A percentile compares a stretch with the other conserved stretches of the same genome.
Conservation (phyloP, 2,329 filamentous ascomycete species). For the Colletotrichum simmondsii region DNA sequence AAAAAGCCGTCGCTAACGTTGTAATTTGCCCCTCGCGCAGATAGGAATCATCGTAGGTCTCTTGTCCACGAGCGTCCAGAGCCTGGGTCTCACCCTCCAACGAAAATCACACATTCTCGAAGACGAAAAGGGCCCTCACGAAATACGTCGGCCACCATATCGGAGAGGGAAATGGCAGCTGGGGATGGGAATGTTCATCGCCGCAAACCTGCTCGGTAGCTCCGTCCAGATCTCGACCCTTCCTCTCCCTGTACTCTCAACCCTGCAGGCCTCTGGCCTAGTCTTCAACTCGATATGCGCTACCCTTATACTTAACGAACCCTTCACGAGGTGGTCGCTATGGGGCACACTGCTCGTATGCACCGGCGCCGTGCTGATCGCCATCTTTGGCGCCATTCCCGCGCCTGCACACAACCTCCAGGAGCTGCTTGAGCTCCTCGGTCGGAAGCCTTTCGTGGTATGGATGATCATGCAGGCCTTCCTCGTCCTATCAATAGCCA, state of each 20-base stretch:
- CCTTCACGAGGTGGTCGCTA: constrained; percentile 94
- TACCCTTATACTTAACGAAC: constrained; percentile 89
- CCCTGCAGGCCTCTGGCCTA: constrained; percentile 92
- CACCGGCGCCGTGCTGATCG: constrained; percentile 88
- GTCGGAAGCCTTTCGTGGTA: constrained; percentile 78
- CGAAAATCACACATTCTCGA: constrained; percentile 98
- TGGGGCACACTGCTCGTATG: constrained; percentile 91
- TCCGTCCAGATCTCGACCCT: constrained; percentile 98
- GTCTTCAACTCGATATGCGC: constrained; percentile 99
- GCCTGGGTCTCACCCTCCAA: constrained; percentile 92
- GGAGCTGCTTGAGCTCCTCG: constrained; percentile 82
- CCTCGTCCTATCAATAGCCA: constrained; percentile 75
- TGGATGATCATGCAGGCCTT: constrained; percentile 89
- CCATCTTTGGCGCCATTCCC: constrained; percentile 91
- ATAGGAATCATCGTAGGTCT: constrained; percentile 94
- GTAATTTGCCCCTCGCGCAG: constrained; percentile 56
- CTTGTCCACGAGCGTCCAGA: constrained; percentile 93
- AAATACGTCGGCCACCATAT: constrained; percentile 86
- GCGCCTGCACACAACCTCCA: constrained; percentile 90
- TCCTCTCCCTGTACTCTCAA: constrained; percentile 92
- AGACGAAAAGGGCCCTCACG: constrained; percentile 87
- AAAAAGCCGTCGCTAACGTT: constrained; percentile 16
- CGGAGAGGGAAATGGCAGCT: constrained; percentile 93
- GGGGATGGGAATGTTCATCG: constrained; percentile 96
- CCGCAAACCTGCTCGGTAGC: constrained; percentile 93